phyloP scores from a whole-genome alignment of 192 early-diverging fungal genomes.

The Chytriomyces sp. region DNA sequence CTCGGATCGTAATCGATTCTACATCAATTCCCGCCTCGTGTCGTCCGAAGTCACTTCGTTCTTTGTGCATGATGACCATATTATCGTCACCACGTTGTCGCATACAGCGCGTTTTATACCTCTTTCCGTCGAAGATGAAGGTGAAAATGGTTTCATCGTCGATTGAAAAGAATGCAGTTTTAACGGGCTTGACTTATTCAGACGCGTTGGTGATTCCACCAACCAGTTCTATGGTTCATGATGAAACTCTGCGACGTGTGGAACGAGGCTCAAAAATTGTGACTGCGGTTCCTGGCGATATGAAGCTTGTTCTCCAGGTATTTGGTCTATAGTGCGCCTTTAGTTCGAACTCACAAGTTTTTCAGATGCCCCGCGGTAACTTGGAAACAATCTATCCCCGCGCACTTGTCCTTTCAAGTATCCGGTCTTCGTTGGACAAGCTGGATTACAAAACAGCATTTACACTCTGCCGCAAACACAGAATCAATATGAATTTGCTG shows the following conservation, averaged over 20 bases:
- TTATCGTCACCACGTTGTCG: constrained; percentile 84
- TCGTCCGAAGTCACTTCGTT: constrained; percentile 86
- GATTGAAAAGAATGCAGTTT: neutral
- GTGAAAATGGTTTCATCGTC: neutral
- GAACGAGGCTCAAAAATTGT: constrained; percentile 93
- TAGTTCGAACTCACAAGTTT: constrained; percentile 27
- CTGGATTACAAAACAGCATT: constrained; percentile 82
- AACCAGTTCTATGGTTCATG: constrained; percentile 11
- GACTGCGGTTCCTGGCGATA: constrained; percentile 69
- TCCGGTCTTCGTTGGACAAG: constrained; percentile 16
- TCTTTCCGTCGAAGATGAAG: constrained; percentile 27
- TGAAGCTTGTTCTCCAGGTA: constrained; percentile 75
- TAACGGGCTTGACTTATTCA: constrained; percentile 12
- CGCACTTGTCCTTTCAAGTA: constrained; percentile 77
- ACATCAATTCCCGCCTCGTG: constrained; percentile 71
- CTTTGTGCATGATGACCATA: constrained; percentile 76
- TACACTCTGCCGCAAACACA: constrained; percentile 80
- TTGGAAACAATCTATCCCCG: constrained; percentile 92
- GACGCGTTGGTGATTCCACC: constrained; percentile 21
- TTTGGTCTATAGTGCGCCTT: constrained; percentile 3
- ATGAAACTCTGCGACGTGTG: constrained; percentile 66
- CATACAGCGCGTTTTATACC: constrained; percentile 81
- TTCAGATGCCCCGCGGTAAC: constrained; percentile 96
- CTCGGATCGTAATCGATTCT: constrained; percentile 82
- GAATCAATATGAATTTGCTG: constrained; percentile 93